A percentile compares a stretch with the other conserved stretches of the same genome.
Evolutionary conservation across 1,284 basidiomycete genomes (phyloP).

Genomic region (Leccinum pachyderme): DNA sequence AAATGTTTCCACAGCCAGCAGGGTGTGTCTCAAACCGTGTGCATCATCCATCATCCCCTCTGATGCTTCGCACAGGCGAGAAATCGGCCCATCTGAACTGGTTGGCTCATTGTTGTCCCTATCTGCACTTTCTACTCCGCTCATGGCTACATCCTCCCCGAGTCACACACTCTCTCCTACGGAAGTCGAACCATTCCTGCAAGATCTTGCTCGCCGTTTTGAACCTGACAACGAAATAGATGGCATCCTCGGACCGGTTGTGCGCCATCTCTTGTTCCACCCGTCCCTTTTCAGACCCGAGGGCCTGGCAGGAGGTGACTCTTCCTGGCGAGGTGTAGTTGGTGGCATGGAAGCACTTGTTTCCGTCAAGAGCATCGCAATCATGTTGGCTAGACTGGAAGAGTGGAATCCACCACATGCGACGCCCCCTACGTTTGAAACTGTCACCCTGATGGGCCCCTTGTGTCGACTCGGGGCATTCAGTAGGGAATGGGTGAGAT

Average conservation of each 20-base stretch:
- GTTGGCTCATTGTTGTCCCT: constrained; percentile 72
- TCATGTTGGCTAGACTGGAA: constrained; percentile 69
- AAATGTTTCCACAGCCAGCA: constrained; percentile 89
- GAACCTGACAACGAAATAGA: constrained; percentile 61
- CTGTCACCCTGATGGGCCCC: constrained; percentile 72
- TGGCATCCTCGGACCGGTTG: constrained; percentile 55
- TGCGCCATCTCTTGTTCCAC: constrained; percentile 59
- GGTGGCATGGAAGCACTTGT: constrained; percentile 81
- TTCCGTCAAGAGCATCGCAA: constrained; percentile 81
- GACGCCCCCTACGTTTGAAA: constrained; percentile 63
- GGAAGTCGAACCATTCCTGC: constrained; percentile 69
- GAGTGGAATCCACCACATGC: constrained; percentile 68
- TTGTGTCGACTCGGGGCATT: constrained; percentile 82
- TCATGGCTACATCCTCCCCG: constrained; percentile 17
- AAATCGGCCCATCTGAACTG: constrained; percentile 75
- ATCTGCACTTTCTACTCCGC: constrained; percentile 61
- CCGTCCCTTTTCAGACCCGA: constrained; percentile 59
- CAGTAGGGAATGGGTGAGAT: constrained; percentile 80
- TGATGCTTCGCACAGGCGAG: constrained; percentile 45
- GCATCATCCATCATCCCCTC: neutral
- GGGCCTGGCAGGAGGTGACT: constrained; percentile 66
- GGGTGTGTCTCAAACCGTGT: constrained; percentile 48
- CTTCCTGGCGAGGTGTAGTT: constrained; percentile 84
- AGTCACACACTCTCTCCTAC: constrained; percentile 40
- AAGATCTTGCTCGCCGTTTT: constrained; percentile 70